Conservation (phyloP, 2,329 filamentous ascomycete species). For the Fusarium graminum region DNA sequence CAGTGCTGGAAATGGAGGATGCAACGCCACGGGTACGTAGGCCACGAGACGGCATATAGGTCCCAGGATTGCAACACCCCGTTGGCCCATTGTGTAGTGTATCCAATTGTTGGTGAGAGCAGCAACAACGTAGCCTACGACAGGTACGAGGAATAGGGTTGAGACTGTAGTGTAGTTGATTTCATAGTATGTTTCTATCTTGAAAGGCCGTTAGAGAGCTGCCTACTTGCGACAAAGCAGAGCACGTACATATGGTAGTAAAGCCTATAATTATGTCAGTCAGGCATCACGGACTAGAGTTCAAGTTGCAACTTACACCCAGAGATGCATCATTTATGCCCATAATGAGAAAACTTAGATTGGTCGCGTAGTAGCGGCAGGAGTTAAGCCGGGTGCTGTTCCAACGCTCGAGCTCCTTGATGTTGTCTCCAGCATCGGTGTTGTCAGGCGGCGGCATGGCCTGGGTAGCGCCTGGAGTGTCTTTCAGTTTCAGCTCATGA, state of each 20-base stretch:
- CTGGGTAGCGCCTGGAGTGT: conserved; percentile 17
- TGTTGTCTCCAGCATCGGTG: conserved; percentile 19
- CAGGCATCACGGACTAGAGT: neutral
- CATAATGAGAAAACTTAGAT: conserved; percentile 73
- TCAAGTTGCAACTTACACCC: conserved; percentile 62
- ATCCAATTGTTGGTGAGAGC: conserved; percentile 74
- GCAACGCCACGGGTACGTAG: conserved; percentile 73
- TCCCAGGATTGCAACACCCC: conserved; percentile 76
- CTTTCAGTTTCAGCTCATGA: conserved; percentile 21
- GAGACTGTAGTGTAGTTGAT: conserved; percentile 74
- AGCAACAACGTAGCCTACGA: conserved; percentile 73
- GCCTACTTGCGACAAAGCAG: neutral
- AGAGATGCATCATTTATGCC: conserved; percentile 77
- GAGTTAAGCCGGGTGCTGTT: conserved; percentile 71
- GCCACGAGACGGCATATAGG: conserved; percentile 73
- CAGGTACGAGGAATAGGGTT: conserved; percentile 75
- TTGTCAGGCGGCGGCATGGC: conserved; percentile 14
- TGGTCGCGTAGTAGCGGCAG: conserved; percentile 69
- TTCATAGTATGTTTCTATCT: conserved; percentile 65
- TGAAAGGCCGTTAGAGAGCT: neutral
- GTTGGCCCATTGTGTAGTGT: conserved; percentile 75
- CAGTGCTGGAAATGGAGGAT: conserved; percentile 77
- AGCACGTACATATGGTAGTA: conserved; percentile 61
- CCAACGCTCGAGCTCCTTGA: conserved; percentile 65
- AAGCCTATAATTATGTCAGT: conserved; percentile 54